Conservation (phyloP, 495 filamentous ascomycete genomes). For the Arthonia radiata region DNA sequence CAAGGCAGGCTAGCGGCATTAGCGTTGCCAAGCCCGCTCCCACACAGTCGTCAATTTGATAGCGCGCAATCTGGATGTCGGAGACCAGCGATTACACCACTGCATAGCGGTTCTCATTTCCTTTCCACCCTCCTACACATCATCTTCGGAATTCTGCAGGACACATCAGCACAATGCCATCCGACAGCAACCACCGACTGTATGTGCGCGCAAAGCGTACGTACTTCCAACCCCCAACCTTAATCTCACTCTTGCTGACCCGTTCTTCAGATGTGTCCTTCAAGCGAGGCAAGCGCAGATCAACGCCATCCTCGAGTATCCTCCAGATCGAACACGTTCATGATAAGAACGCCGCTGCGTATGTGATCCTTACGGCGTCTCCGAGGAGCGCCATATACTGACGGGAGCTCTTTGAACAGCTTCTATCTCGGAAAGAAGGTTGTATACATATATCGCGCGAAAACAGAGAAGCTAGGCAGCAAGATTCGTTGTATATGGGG, state of each 20-base stretch:
- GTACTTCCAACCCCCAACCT: no score
- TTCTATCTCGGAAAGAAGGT: constrained; percentile 92
- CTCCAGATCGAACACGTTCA: neutral
- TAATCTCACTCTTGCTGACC: no score
- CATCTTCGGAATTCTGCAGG: no score
- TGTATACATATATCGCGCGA: constrained; percentile 87
- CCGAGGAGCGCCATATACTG: neutral
- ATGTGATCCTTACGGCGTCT: neutral
- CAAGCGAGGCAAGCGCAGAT: neutral
- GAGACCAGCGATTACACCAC: no score
- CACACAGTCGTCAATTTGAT: no score
- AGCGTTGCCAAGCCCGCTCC: no score
- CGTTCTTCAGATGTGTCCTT: no score
- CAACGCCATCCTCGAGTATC: neutral
- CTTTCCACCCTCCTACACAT: no score
- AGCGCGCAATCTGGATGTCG: no score
- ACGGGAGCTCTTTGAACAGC: constrained; percentile 13
- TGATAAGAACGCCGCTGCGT: neutral
- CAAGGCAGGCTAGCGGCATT: no score
- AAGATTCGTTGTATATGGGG: constrained; percentile 99
- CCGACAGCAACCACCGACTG: neutral
- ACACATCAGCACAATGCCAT: constrained; percentile 1
- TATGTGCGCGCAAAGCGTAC: neutral
- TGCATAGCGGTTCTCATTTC: no score
- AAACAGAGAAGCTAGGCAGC: constrained; percentile 75